phyloP scores from a whole-genome alignment of 768 basidiomycete genomes.

The Pulveroboletus sp. region DNA sequence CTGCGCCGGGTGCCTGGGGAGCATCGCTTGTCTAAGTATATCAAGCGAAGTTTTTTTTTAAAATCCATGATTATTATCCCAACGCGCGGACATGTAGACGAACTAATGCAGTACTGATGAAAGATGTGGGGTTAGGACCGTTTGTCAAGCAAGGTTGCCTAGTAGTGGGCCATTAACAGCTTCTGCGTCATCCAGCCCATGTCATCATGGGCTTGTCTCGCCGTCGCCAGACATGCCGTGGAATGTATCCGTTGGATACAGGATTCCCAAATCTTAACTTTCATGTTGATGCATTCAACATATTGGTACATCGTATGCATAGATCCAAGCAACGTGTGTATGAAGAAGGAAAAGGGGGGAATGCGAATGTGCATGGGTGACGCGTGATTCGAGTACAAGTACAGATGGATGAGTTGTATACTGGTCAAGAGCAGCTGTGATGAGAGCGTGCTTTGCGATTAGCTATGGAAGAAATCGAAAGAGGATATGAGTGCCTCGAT shows the following conservation, averaged over 20 bases:
- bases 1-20: not conserved
- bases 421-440: slow-evolving; percentile 4
- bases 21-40: too few relatives aligned
- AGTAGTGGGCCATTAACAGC: too few relatives aligned
- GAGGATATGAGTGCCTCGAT: slow-evolving; percentile 9
- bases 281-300: slow-evolving; percentile 4
- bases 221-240: not conserved
- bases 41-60: too few relatives aligned
- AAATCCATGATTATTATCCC: too few relatives aligned
- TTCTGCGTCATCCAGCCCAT: not conserved
- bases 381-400: slow-evolving; percentile 16
- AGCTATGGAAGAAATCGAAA: slow-evolving; percentile 8
- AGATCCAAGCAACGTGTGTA: slow-evolving; percentile 20
- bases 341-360: not conserved
- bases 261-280: slow-evolving; percentile 1
- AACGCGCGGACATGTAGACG: too few relatives aligned
- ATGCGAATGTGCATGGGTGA: slow-evolving; percentile 8
- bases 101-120: too few relatives aligned
- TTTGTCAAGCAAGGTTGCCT: not conserved
- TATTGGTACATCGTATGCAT: slow-evolving; percentile 13
- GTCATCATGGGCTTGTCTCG: not conserved
- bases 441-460: not conserved
- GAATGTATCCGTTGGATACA: not conserved
- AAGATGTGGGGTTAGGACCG: too few relatives aligned
- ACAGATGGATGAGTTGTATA: slow-evolving; percentile 21